These are phyloP conservation scores for Ogataea chonburiensis DNA, from an alignment of 805 yeast species.

Conservation along the genomic window DNA sequence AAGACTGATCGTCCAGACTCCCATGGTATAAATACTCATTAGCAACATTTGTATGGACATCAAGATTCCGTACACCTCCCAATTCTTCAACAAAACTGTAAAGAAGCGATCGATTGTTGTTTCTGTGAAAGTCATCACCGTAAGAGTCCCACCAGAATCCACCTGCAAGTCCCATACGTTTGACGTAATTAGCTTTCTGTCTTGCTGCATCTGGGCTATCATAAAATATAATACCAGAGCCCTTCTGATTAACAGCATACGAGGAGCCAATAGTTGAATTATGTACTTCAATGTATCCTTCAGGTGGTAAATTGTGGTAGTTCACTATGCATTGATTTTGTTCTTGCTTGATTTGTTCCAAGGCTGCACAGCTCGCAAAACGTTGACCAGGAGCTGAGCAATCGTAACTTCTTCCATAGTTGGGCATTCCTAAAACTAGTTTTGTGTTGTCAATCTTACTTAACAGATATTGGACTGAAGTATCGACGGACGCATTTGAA, in stretches of 20 bases:
- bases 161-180: constrained; percentile 58
- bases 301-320: constrained; percentile 27
- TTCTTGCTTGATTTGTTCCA: constrained; percentile 12
- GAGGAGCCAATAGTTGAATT: constrained; percentile 57
- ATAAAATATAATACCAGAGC: constrained; percentile 51
- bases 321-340: constrained; percentile 24
- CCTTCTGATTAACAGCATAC: constrained; percentile 43
- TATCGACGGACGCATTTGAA: constrained; percentile 43
- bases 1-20: background rate
- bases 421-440: constrained; percentile 81
- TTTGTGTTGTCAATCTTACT: constrained; percentile 34
- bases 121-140: constrained; percentile 52
- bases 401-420: constrained; percentile 58
- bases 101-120: constrained; percentile 41
- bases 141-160: constrained; percentile 96
- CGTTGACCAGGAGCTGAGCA: constrained; percentile 12
- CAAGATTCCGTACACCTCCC: constrained; percentile 23
- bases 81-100: constrained; percentile 44
- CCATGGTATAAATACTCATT: constrained; percentile 11
- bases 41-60: background rate
- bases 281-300: constrained; percentile 40
- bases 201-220: constrained; percentile 58
- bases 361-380: constrained; percentile 25
- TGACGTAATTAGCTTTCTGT: constrained; percentile 60
- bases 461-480: constrained; percentile 39